phyloP scores from a whole-genome alignment of 2,329 filamentous ascomycete species.

The Monilinia fructigena region DNA sequence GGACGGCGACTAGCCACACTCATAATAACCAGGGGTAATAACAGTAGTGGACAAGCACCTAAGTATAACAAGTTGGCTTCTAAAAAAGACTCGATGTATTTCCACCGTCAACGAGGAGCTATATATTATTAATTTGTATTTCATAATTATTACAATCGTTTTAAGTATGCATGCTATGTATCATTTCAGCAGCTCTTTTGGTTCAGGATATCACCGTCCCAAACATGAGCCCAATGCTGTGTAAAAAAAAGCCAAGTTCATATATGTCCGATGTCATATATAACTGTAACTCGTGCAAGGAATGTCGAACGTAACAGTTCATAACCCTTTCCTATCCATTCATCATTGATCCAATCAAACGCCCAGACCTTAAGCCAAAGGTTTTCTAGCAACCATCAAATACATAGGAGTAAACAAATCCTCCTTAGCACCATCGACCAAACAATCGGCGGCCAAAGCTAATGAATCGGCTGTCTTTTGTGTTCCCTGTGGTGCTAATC shows the following conservation, averaged over 20 bases:
- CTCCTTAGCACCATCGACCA: slow-evolving; percentile 81
- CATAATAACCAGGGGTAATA: no score
- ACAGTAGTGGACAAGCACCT: no score
- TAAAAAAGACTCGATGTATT: no score
- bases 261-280: slow-evolving; percentile 10
- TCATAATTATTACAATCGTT: slow-evolving; percentile 23
- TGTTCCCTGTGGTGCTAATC: slow-evolving; percentile 76
- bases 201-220: not conserved
- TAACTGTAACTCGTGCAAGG: not conserved
- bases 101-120: no score
- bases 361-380: slow-evolving; percentile 40
- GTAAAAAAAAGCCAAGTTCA: slow-evolving; percentile 3
- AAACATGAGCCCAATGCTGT: slow-evolving; percentile 10
- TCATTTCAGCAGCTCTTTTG: slow-evolving; percentile 5
- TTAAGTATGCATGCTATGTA: slow-evolving; percentile 5
- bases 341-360: slow-evolving; percentile 2
- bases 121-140: slow-evolving; percentile 4
- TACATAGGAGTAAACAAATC: slow-evolving; percentile 98
- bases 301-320: not conserved
- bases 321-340: not conserved
- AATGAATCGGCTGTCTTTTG: slow-evolving; percentile 94
- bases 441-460: slow-evolving; percentile 74
- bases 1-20: no score
- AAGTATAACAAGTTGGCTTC: no score
- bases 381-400: slow-evolving; percentile 90